Conservation (phyloP, 805 yeast species). For the Suhomyces prunicola region DNA sequence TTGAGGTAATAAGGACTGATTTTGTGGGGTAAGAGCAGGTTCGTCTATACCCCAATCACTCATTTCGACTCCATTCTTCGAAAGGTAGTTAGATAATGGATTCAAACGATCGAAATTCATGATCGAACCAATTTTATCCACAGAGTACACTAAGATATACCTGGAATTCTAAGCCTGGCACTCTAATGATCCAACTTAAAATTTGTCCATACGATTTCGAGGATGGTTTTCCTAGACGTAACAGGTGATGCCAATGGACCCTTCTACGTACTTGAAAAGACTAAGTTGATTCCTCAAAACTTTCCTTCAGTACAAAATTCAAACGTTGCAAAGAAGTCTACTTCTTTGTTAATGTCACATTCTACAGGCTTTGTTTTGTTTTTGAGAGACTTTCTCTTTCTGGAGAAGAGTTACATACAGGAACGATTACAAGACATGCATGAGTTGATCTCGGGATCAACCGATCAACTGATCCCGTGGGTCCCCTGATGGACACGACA, state of each 20-base stretch:
- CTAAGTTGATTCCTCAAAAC: background rate
- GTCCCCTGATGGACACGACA: background rate
- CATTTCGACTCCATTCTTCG: constrained; percentile 12
- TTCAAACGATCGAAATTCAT: constrained; percentile 29
- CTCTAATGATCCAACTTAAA: background rate
- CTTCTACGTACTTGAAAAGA: background rate
- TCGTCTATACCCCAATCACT: constrained; percentile 42
- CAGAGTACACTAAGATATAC: background rate
- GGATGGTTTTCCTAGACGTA: background rate
- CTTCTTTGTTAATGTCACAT: background rate
- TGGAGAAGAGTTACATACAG: background rate
- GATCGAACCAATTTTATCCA: background rate
- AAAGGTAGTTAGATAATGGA: constrained; percentile 23
- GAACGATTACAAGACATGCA: background rate
- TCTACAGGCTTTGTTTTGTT: background rate
- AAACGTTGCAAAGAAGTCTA: background rate
- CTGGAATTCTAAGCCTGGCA: background rate
- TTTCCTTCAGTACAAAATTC: background rate
- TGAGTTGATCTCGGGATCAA: background rate
- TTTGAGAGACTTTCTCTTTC: background rate
- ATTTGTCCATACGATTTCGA: background rate
- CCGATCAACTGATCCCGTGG: background rate
- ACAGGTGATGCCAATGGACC: background rate
- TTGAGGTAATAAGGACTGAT: constrained; percentile 1
- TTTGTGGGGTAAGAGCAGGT: constrained; percentile 8